phyloP scores from a whole-genome alignment of 2,329 filamentous ascomycete species.

The Samsoniella hepiali region DNA sequence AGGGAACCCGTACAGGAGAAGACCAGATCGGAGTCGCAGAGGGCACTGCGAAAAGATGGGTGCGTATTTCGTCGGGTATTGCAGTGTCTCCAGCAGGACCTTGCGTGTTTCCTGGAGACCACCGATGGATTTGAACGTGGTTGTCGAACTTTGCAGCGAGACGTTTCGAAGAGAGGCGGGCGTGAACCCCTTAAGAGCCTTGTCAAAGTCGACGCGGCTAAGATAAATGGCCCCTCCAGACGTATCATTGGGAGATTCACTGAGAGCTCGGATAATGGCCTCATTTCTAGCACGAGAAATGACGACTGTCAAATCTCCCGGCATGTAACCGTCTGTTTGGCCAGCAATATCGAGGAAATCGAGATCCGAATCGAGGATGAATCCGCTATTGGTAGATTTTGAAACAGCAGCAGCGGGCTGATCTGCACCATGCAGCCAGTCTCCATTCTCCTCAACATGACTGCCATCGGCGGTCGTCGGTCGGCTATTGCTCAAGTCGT shows the following conservation, averaged over 20 bases:
- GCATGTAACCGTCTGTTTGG: conserved; percentile 96
- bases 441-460: conserved; percentile 52
- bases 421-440: conserved; percentile 75
- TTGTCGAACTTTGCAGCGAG: conserved; percentile 86
- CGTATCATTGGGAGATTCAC: conserved; percentile 44
- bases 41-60: conserved; percentile 97
- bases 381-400: conserved; percentile 51
- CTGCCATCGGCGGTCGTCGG: conserved; percentile 56
- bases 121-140: conserved; percentile 88
- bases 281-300: conserved; percentile 87
- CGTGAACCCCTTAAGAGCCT: conserved; percentile 86
- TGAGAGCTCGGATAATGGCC: conserved; percentile 80
- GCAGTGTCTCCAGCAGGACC: conserved; percentile 88
- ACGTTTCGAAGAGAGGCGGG: conserved; percentile 94
- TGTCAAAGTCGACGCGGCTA: conserved; percentile 72
- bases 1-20: conserved; percentile 90
- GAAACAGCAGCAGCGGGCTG: conserved; percentile 45
- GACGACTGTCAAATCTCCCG: conserved; percentile 82
- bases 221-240: conserved; percentile 58
- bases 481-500: conserved; percentile 48
- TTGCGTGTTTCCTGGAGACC: conserved; percentile 82
- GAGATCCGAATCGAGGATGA: conserved; percentile 70
- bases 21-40: conserved; percentile 85
- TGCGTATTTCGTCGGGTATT: conserved; percentile 96
- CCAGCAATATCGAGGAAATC: conserved; percentile 93